These are phyloP conservation scores for Excoecaria agallocha DNA, from an alignment of 345 rosid species.

Conservation along the genomic window DNA sequence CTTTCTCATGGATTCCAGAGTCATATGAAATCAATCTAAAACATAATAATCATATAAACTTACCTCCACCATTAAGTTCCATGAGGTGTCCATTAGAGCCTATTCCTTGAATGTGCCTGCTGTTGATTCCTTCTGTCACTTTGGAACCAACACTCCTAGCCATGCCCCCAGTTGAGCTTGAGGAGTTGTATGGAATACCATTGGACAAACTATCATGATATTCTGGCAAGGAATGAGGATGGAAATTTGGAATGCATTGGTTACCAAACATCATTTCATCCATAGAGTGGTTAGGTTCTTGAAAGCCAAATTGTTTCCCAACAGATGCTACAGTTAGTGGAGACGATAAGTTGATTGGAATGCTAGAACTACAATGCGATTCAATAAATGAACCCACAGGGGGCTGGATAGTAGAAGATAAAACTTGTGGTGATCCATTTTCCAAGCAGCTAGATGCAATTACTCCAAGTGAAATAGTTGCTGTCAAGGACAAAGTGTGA, in stretches of 20 bases:
- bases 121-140: constrained; percentile 51
- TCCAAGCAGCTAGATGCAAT: constrained; percentile 22
- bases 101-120: constrained; percentile 46
- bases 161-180: constrained; percentile 39
- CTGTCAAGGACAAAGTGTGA: constrained; percentile 31
- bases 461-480: constrained; percentile 36
- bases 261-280: constrained; percentile 58
- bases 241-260: constrained; percentile 51
- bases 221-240: constrained; percentile 83
- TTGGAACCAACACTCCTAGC: constrained; percentile 24
- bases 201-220: constrained; percentile 56
- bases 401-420: constrained; percentile 22
- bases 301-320: constrained; percentile 53
- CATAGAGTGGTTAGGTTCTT: constrained; percentile 45
- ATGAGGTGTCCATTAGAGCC: constrained; percentile 42
- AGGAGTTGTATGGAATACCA: constrained; percentile 56
- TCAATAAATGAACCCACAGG: constrained; percentile 20
- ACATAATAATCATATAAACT: constrained; percentile 20
- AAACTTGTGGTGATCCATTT: constrained; percentile 11
- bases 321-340: constrained; percentile 51
- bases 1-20: neutral
- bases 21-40: neutral
- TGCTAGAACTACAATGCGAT: constrained; percentile 42
- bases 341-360: constrained; percentile 65
- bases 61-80: constrained; percentile 48